These are phyloP conservation scores for Marasmius fiardii DNA, from an alignment of 1,284 basidiomycete genomes.

Conservation along the genomic window DNA sequence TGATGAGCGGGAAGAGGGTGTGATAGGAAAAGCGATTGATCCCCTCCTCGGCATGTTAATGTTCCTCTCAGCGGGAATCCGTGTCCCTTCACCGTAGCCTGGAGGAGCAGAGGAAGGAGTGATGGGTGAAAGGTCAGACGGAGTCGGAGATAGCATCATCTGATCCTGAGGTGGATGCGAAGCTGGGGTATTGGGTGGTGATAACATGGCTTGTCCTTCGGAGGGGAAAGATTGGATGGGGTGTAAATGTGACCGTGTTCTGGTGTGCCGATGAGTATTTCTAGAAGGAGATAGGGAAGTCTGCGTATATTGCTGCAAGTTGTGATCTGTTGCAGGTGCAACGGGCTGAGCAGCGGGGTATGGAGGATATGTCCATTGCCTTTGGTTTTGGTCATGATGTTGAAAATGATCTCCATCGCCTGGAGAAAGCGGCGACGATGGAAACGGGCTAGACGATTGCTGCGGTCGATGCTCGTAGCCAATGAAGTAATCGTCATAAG, in stretches of 20 bases:
- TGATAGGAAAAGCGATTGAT: constrained; percentile 3
- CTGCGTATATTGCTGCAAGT: background rate
- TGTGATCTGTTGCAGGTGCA: background rate
- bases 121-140: background rate
- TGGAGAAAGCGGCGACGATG: background rate
- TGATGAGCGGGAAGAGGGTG: background rate
- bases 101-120: background rate
- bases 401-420: background rate
- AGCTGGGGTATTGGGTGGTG: background rate
- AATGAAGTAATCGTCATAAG: background rate
- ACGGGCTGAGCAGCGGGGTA: background rate
- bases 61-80: background rate
- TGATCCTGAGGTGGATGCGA: background rate
- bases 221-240: background rate
- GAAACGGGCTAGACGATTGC: background rate
- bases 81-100: background rate
- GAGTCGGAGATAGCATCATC: background rate
- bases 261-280: background rate
- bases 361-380: background rate
- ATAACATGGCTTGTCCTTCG: background rate
- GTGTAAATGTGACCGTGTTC: background rate
- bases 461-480: background rate
- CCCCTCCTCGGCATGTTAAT: background rate
- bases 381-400: background rate
- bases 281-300: background rate